phyloP scores from a whole-genome alignment of 192 early-diverging fungal species.

The Chytriomyces sp. region DNA sequence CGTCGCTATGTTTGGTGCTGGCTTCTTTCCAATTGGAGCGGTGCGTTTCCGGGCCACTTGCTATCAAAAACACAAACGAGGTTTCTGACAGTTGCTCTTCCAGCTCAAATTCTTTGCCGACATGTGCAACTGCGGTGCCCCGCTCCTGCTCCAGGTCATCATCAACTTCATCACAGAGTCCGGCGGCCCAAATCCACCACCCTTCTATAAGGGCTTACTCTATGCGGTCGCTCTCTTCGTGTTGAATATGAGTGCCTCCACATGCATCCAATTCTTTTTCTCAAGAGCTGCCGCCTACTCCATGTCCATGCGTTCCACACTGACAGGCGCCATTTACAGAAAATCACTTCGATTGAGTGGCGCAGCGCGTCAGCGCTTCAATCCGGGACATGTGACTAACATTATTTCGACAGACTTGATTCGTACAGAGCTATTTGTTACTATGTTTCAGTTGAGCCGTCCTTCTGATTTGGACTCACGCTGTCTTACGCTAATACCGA shows the following conservation, averaged over 20 bases:
- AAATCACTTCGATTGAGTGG: constrained; percentile 59
- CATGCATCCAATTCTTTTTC: constrained; percentile 25
- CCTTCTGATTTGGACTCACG: not conserved
- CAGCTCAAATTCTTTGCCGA: constrained; percentile 45
- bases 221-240: constrained; percentile 31
- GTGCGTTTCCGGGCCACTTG: not conserved
- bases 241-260: constrained; percentile 12
- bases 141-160: constrained; percentile 50
- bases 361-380: constrained; percentile 57
- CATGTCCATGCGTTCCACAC: constrained; percentile 44
- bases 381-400: constrained; percentile 65
- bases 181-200: not conserved
- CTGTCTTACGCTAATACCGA: not conserved
- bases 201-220: constrained; percentile 18
- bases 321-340: constrained; percentile 59
- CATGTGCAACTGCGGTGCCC: constrained; percentile 40
- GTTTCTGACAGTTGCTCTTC: too few relatives aligned
- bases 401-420: constrained; percentile 48
- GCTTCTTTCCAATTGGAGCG: constrained; percentile 32
- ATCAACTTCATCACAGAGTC: constrained; percentile 38
- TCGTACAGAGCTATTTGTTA: constrained; percentile 29
- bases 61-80: not conserved
- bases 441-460: constrained; percentile 24
- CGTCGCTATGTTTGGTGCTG: constrained; percentile 30
- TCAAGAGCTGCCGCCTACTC: constrained; percentile 13